Evolutionary conservation across 1,139 yeast genomes (phyloP), one percentile per base, ranked within the genome.

Genomic region (Saccharomyces hybrid): DNA sequence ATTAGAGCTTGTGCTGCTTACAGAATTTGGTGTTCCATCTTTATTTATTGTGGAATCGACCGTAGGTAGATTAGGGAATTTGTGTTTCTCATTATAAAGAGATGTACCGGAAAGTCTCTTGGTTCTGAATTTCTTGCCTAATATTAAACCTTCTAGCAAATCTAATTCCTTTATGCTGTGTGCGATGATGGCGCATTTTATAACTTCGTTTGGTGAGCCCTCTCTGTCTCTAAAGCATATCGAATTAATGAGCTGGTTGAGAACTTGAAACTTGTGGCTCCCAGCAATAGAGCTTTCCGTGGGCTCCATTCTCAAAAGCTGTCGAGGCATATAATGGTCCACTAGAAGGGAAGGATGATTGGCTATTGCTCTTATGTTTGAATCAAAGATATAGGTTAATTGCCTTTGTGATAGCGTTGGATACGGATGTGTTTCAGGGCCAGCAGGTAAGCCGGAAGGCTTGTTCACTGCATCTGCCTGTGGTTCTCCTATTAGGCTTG

Each of bases 251-350:
- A 86, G 63, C 44, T 76, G 69, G 60, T 84, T 82, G 58, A 85
- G 75, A 50, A 78, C 70, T 55, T 73, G 73, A 56, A 84, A 80
- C 62, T 84, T 85, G 41, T 84, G 86, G 23, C 88, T 81, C 30
- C 83, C 73, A 44, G 72, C 71, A 46, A 76, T 71, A 51, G 85
- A 70, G 49, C 79, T 70, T 55, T 81, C 83, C 56, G 80, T 84
- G 0, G 86, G 76, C 59, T 84, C 88, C 81, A 81, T 79, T 46
- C 84, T 70, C 20, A 86, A 66, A 56, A 86, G 71, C 56, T 83
- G 83, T 58, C 83, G 80, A 11, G 93, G 89, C 65, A 86, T 82
- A 62, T 82, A 86, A 66, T 86, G 93, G 62, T 85, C 88, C 34
- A 86, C 90, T 46, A 86, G 66, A 48, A 86, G 70, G 44, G 85